Evolutionary conservation across 148 eudicot genomes (phyloP), one percentile per base, ranked within the genome.

Genomic region (Chenopodium suecicum): DNA sequence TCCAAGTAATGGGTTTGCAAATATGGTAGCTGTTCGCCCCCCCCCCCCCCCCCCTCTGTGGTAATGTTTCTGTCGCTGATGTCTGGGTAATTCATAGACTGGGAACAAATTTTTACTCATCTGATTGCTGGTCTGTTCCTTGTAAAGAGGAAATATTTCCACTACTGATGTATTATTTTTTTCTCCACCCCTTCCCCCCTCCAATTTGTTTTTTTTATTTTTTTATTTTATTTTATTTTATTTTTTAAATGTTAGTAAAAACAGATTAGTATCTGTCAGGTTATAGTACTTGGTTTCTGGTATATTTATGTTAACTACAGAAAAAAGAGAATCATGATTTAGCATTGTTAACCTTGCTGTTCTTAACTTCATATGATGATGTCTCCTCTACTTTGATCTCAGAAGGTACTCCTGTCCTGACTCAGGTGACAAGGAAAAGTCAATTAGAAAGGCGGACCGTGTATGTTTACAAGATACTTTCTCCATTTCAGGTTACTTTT

Each of bases 271-370:
- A 16, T 72, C 20, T 72, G 73, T 29, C 31, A 81, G 63, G 68
- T 68, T 67, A 25, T 46, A n/a, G 66, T 20, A 1, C 46, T 70
- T n/a, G 41, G 52, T 48, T 32, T 81, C 32, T 31, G 29, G 1
- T 83, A 82, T 71, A 73, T 48, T 60, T 16, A 11, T 73, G 78
- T 77, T 72, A 50, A 47, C 63, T 12, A 34, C 13, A 70, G 25
- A 20, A 7, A 2, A 56, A 56, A 17, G 16, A 56, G 60, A 66
- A 27, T 3, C 16, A 25, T 1, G 32, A 2, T 66, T 66, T 16
- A 56, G 70, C 32, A 66, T 4, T 1, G 70, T 66, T 66, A 66
- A 9, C 32, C 16, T 25, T 66, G 32, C 10, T 23, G 29, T 25
- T 66, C 14, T 25, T 9, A 11, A 2, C 31, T 66, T 66, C 37